Base-by-base conservation (phyloP, 2,329 filamentous ascomycete species). In the Pseudomassariella vexata region DNA sequence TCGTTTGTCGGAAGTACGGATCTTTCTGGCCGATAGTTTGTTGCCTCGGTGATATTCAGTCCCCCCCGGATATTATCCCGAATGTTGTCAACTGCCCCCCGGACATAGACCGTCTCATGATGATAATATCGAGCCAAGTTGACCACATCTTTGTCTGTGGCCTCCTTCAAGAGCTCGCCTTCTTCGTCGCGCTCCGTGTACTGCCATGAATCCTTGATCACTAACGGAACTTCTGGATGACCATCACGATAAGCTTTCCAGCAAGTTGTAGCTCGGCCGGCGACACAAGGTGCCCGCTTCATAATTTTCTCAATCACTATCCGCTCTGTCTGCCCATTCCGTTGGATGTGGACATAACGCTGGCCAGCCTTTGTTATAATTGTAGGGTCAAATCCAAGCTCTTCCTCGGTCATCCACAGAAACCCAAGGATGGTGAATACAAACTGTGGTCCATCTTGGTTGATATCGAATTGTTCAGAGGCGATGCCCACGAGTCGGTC, bases 151-250 rank as follows among this genome's bases (percentile, higher is more conserved):
- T 56, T 55, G 4, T 46, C 24, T 8, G 52, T 63, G 21, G 53
- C 60, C 36, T 63, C 48, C 8, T 31, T 28, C 5, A 69, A 37
- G 20, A 68, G 35, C 11, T 57, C 39, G 24, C 62, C 61, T 43
- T 69, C 62, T 28, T 68, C 57, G 3, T 57, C 49, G 7, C 56
- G 56, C 32, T 66, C 55, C 5, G 40, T 39, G 34, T 57, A 62
- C 32, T 69, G 57, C 61, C 55, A 68, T 4, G 55, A 65, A 37
- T 66, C 59, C 39, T 70, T 71, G 34, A 69, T 52, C 11, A 68
- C 55, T 40, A 69, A 49, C 4, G 45, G 48, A n/a, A n/a, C n/a
- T 19, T 46, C 11, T 30, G 37, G 24, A 28, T 59, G 41, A 41
- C 38, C 50, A 35, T 62, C 45, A 22, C 35, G 46, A 52, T 63